Evolutionary conservation across 805 yeast species (phyloP).

Genomic region (Komagataella kurtzmanii): DNA sequence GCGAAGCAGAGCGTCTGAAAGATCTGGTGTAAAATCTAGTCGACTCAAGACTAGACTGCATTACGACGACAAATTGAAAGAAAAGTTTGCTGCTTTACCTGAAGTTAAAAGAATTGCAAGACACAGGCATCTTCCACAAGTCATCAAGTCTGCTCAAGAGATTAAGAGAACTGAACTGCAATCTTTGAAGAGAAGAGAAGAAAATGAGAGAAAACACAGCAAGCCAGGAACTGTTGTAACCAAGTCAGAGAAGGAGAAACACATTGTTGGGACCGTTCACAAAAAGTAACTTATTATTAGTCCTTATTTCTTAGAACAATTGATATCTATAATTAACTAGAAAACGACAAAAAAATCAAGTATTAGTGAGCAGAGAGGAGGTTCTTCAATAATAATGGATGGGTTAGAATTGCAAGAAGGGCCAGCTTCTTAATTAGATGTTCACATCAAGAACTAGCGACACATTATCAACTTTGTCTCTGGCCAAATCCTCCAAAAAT

Average conservation of each 20-base stretch:
- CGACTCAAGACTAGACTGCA: constrained; percentile 74
- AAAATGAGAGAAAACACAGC: constrained; percentile 69
- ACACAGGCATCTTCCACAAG: constrained; percentile 85
- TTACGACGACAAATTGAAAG: constrained; percentile 84
- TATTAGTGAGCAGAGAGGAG: not conserved
- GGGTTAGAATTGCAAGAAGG: not conserved
- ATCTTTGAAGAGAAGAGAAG: constrained; percentile 68
- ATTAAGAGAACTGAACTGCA: constrained; percentile 66
- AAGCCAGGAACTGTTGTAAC: constrained; percentile 46
- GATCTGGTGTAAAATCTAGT: constrained; percentile 70
- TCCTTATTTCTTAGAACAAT: not conserved
- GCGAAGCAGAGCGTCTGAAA: constrained; percentile 79
- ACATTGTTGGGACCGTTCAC: constrained; percentile 70
- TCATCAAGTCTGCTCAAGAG: constrained; percentile 80
- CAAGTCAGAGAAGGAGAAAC: constrained; percentile 71
- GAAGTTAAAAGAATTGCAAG: constrained; percentile 81
- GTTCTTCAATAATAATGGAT: not conserved
- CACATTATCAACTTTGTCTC: constrained; percentile 67
- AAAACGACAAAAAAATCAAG: not conserved
- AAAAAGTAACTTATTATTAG: constrained; percentile 18
- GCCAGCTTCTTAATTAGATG: constrained; percentile 11
- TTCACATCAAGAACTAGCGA: constrained; percentile 74
- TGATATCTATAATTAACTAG: not conserved
- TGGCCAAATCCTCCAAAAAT: constrained; percentile 73
- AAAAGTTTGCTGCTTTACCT: constrained; percentile 91